Percentiles rank a stretch among this genome's conserved stretches.
Conservation (phyloP, 2,329 filamentous ascomycete genomes). For the Dactylellina drechsleri region DNA sequence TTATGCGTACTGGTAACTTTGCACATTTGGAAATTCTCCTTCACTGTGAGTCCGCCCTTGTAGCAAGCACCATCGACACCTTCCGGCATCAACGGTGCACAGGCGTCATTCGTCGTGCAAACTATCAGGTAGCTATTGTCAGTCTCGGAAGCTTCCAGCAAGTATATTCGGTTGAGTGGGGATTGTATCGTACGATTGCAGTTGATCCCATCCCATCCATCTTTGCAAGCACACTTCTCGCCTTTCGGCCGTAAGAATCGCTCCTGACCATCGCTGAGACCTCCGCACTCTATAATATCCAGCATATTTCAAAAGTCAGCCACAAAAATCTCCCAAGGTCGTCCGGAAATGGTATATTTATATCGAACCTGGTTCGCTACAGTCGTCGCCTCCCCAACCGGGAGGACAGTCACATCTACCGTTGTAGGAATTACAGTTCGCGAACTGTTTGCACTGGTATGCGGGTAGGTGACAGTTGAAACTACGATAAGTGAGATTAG, state of each 20-base stretch:
- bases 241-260: constrained; percentile 75
- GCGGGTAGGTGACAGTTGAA: constrained; percentile 98
- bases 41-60: constrained; percentile 86
- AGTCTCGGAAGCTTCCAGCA: neutral
- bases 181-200: constrained; percentile 71
- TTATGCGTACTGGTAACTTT: constrained; percentile 78
- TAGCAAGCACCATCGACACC: constrained; percentile 88
- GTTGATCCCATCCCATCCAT: constrained; percentile 96
- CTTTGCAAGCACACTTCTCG: constrained; percentile 81
- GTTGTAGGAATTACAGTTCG: constrained; percentile 85
- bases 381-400: constrained; percentile 94
- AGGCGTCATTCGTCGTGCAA: constrained; percentile 83
- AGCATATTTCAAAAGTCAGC: constrained; percentile 3
- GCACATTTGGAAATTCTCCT: constrained; percentile 97
- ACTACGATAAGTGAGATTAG: constrained; percentile 66
- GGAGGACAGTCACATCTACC: constrained; percentile 92
- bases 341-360: neutral
- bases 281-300: constrained; percentile 75
- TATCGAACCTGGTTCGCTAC: constrained; percentile 77
- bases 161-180: neutral
- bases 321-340: neutral
- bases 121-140: constrained; percentile 64
- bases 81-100: constrained; percentile 86
- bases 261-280: constrained; percentile 81
- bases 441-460: constrained; percentile 90